Evolutionary conservation across 2,329 filamentous ascomycete species (phyloP), one percentile per base, ranked within the genome.

Genomic region (Mariannaea elegans): DNA sequence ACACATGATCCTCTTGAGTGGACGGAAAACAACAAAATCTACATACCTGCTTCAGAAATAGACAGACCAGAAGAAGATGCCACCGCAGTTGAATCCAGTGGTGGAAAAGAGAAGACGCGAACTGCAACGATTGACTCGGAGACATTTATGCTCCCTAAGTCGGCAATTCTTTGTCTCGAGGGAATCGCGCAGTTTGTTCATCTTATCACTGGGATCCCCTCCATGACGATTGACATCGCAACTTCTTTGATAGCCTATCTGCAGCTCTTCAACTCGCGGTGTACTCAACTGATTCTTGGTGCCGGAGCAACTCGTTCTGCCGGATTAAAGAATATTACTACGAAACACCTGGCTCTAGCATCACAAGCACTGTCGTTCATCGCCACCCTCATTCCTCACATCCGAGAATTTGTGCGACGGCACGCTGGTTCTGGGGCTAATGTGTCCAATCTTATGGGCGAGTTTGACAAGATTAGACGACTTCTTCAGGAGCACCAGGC

Each of bases 271-370:
- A 97, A 99, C 76, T 97, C 93, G 2, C 90, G 95, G 18, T 94
- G 94, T 58, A 96, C 91, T n/a, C 95, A 99, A 74, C 85, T 99
- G 58, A 97, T 99, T 65, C 87, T 99, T 7, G 95, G 95, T 1
- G 95, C 95, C 2, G 95, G 95, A 4, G 95, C 95, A 4, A 97
- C 92, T 5, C 84, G 88, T 32, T 93, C 91, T 21, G 95, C 94
- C 1, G 94, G 94, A 0, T 81, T 99, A 18, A 97, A 93, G 75
- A 97, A 97, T 71, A 99, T 99, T 74, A 97, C 92, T 0, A 97
- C 95, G 0, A 95, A 95, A 70, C 94, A 99, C 77, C 85, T 99
- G 2, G 94, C 95, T 0, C 87, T 98, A 16, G 94, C 95, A 2
- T 94, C 91, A 0, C 94, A 97, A 75, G 91, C 94, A 0, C 79